phyloP scores from a whole-genome alignment of 108 stramenopile species.

The Nitzschia sp. region DNA sequence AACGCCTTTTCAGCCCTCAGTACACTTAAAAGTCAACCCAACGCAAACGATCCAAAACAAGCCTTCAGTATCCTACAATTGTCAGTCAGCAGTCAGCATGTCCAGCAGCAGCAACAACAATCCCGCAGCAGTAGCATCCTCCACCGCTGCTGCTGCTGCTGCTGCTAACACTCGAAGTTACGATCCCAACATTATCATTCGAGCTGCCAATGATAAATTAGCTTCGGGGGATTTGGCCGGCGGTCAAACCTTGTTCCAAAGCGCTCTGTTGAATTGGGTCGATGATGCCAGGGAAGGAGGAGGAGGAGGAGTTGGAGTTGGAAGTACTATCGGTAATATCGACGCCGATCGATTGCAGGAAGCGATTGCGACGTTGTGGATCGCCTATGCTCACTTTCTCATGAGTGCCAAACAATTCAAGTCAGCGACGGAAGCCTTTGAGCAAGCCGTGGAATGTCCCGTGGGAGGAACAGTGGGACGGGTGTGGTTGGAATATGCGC shows the following conservation, averaged over 20 bases:
- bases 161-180: conserved; percentile 19
- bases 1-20: too few species aligned
- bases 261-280: conserved; percentile 83
- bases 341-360: conserved; percentile 41
- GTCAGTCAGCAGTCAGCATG: too few species aligned
- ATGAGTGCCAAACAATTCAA: conserved; percentile 71
- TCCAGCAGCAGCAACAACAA: too few species aligned
- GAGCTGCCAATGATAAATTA: conserved; percentile 60
- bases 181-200: conserved; percentile 61
- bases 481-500: conserved; percentile 80
- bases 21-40: too few species aligned
- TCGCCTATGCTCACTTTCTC: conserved; percentile 73
- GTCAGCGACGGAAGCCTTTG: conserved; percentile 83
- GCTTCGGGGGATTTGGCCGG: conserved; percentile 37
- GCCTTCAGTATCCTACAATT: too few species aligned
- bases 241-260: conserved; percentile 74
- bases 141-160: background rate
- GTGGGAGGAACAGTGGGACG: conserved; percentile 62
- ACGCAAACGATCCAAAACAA: too few species aligned
- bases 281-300: conserved; percentile 83
- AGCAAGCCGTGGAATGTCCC: conserved; percentile 70
- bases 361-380: conserved; percentile 78
- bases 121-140: too few species aligned
- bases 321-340: background rate
- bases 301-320: too few species aligned